Evolutionary conservation across 208 protist genomes (phyloP).

Genomic region (Crithidia acanthocephali): DNA sequence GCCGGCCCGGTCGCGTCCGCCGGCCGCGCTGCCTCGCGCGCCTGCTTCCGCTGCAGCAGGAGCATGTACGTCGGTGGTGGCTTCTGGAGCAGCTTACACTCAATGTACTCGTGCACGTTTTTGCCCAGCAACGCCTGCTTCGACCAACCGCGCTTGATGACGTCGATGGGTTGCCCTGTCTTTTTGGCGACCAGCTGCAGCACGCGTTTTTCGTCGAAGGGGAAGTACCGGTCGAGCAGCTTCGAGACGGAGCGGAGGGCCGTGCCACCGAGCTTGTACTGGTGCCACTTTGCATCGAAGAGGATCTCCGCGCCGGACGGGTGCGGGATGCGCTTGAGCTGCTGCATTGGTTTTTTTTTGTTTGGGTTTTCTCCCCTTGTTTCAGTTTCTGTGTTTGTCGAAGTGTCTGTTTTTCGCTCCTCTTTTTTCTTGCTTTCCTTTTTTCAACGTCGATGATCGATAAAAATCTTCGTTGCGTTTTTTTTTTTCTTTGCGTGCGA

Average conservation of each 20-base stretch:
- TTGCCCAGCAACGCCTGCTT: conserved; percentile 88
- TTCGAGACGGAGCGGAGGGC: conserved; percentile 82
- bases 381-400: background rate
- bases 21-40: conserved; percentile 25
- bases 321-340: conserved; percentile 53
- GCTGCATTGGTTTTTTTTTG: conserved; percentile 14
- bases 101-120: conserved; percentile 90
- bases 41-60: conserved; percentile 38
- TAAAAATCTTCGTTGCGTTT: too few relatives aligned
- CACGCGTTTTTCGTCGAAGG: conserved; percentile 82
- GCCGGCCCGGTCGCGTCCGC: conserved; percentile 28
- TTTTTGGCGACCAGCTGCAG: conserved; percentile 70
- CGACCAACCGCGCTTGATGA: conserved; percentile 65
- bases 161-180: conserved; percentile 58
- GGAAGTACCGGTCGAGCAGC: conserved; percentile 84
- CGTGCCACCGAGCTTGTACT: conserved; percentile 72
- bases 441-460: too few relatives aligned
- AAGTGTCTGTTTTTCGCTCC: too few relatives aligned
- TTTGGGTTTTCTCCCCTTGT: background rate
- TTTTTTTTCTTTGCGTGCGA: too few relatives aligned
- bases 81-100: conserved; percentile 63
- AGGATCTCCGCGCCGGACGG: conserved; percentile 64
- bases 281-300: conserved; percentile 86
- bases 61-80: conserved; percentile 72
- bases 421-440: too few relatives aligned